Base-by-base conservation (phyloP, 2,329 filamentous ascomycete species). In the Microsporum audouinii region DNA sequence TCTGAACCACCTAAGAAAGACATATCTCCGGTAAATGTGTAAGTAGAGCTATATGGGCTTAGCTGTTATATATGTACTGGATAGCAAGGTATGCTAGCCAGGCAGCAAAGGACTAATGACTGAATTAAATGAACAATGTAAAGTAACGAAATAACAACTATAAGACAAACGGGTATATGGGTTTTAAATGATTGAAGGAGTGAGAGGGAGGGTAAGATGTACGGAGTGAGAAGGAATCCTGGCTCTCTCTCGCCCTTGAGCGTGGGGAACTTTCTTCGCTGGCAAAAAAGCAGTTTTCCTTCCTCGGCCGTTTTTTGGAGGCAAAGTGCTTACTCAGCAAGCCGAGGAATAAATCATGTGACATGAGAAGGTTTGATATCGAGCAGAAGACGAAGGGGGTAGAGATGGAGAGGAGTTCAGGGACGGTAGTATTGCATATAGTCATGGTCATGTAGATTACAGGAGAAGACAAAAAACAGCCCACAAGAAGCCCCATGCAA, bases 1-100 rank as follows among this genome's bases (percentile, higher is more conserved):
- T 97, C 94, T 68, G 92, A 88, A 68, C 92, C 91, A 76, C 90
- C 89, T 70, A 97, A 83, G 75, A 99, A 97, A 60, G 92, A 96
- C 92, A 99, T 97, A 67, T 64, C 66, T 10, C 12, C 12, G 17
- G 23, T 36, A 49, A n/a, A 49, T 17, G 39, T 34, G 36, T 31
- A n/a, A 38, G 8, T 23, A 12, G 23, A 56, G 53, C 31, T 17
- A 34, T 23, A 23, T 23, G 49, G 49, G 41, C 14, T 45, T 27
- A 8, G 3, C 27, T 10, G 23, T 5, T 14, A 12, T 23, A 29
- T 17, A 51, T 29, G 27, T 23, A 29, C 6, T 10, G 27, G 45
- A 8, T 51, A 51, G 29, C 38, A 8, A 27, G 12, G 45, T n/a
- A 51, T 29, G 27, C 23, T 43, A 12, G 17, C 17, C 33, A 51